Base-by-base conservation (phyloP, 306 rosid genomes). In the Albizia julibrissin region DNA sequence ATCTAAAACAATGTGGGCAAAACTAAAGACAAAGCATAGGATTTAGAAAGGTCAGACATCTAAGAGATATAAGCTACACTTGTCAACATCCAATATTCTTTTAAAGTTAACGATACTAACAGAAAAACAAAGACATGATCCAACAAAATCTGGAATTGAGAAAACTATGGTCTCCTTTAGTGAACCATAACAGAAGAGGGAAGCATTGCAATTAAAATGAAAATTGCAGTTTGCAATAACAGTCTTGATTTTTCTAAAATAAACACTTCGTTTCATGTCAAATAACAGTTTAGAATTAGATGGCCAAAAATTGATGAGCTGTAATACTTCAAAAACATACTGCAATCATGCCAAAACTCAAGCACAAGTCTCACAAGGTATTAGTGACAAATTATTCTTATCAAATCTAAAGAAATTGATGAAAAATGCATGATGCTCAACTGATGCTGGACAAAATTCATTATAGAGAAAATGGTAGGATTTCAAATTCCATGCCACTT, bases 111-210 rank as follows among this genome's bases (percentile, higher is more conserved):
- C 49, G 46, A 73, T 37, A 79, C 61, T 11, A 66, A 79, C 69
- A 33, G 49, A 37, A 37, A 68, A 29, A 47, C 31, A 58, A 33
- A 82, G 65, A 70, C 47, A 37, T 70, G 54, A 77, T 47, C 62
- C 68, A 67, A 70, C 21, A 77, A 76, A 69, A 68, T 77, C 33
- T 46, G 29, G 26, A 52, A 68, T 64, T 1, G 22, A 59, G 12
- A 66, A 62, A 74, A 78, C 6, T 4, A 22, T 3, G 54, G 75
- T 50, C 39, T 34, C 52, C 24, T 0, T 27, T 39, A n/a, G 70
- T 50, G 62, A 78, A 14, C 52, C 52, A 83, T 72, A 50, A 78
- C 29, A 40, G 62, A 74, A 79, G 56, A 71, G 46, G 66, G 29
- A 74, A 69, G 4, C 74, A 69, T n/a, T 52, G 40, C 21, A 64